phyloP scores from a whole-genome alignment of 1,139 yeast genomes.

The Wickerhamomyces sp. region DNA sequence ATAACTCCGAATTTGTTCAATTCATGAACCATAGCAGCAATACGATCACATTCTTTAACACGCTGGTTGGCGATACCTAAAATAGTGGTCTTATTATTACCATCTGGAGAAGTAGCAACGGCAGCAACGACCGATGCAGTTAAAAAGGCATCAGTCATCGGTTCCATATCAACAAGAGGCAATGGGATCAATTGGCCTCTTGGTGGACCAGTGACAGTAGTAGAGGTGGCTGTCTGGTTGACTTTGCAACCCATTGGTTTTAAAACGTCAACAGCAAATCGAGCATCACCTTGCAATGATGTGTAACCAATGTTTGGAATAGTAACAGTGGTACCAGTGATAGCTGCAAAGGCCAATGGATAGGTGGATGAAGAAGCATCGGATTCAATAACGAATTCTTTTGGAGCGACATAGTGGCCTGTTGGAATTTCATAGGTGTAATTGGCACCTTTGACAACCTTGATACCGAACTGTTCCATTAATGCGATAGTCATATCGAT shows the following conservation, averaged over 20 bases:
- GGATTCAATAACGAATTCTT: constrained; percentile 84
- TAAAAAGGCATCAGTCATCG: constrained; percentile 98
- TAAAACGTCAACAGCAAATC: constrained; percentile 90
- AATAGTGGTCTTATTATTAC: constrained; percentile 61
- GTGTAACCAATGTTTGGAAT: constrained; percentile 91
- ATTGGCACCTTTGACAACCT: constrained; percentile 72
- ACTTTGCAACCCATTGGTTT: constrained; percentile 95
- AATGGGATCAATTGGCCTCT: constrained; percentile 65
- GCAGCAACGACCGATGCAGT: constrained; percentile 98
- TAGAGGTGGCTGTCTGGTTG: constrained; percentile 72
- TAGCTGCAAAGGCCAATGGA: constrained; percentile 97
- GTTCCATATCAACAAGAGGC: constrained; percentile 90
- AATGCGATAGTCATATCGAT: constrained; percentile 95
- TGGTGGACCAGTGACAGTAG: constrained; percentile 90
- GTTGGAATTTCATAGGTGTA: constrained; percentile 88
- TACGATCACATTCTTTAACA: constrained; percentile 95
- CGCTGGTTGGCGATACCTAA: constrained; percentile 97
- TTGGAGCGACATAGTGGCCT: constrained; percentile 75
- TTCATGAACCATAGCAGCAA: constrained; percentile 89
- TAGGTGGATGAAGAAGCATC: constrained; percentile 99
- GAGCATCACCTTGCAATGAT: constrained; percentile 95
- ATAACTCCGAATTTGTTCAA: constrained; percentile 85
- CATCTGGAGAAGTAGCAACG: constrained; percentile 49
- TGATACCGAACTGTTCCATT: constrained; percentile 89
- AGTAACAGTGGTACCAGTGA: constrained; percentile 89